Conservation (phyloP, 495 filamentous ascomycete species). For the Choiromyces venosus region DNA sequence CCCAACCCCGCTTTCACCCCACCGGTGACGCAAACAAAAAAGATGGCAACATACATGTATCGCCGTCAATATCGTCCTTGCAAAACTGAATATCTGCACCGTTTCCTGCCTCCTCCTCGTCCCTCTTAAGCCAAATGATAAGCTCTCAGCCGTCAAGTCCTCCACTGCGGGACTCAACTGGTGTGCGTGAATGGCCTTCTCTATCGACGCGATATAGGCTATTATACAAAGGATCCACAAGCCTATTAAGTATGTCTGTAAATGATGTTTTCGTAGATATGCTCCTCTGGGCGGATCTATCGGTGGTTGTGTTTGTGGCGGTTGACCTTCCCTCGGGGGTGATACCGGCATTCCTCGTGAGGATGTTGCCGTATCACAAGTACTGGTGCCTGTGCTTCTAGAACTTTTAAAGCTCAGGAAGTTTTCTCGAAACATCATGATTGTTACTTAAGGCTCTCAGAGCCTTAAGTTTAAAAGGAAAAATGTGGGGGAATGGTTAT, state of each 20-base stretch:
- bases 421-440: background rate
- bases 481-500: background rate
- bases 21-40: background rate
- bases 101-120: slow-evolving; percentile 24
- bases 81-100: slow-evolving; percentile 30
- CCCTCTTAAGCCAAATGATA: slow-evolving; percentile 22
- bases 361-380: background rate
- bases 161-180: background rate
- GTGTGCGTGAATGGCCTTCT: slow-evolving; percentile 21
- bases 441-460: background rate
- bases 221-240: slow-evolving; percentile 24
- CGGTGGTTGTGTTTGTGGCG: background rate
- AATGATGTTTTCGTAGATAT: slow-evolving; percentile 14
- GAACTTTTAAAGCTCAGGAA: background rate
- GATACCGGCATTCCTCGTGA: background rate
- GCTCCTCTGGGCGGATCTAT: slow-evolving; percentile 6
- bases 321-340: background rate
- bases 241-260: slow-evolving; percentile 24
- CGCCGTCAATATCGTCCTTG: slow-evolving; percentile 26
- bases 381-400: background rate
- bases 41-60: slow-evolving; percentile 23
- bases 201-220: slow-evolving; percentile 22
- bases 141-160: background rate
- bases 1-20: background rate
- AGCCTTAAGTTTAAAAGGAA: background rate